These are phyloP conservation scores for Coccomyxa sp. DNA, from an alignment of 139 green algal genomes.

Conservation along the genomic window DNA sequence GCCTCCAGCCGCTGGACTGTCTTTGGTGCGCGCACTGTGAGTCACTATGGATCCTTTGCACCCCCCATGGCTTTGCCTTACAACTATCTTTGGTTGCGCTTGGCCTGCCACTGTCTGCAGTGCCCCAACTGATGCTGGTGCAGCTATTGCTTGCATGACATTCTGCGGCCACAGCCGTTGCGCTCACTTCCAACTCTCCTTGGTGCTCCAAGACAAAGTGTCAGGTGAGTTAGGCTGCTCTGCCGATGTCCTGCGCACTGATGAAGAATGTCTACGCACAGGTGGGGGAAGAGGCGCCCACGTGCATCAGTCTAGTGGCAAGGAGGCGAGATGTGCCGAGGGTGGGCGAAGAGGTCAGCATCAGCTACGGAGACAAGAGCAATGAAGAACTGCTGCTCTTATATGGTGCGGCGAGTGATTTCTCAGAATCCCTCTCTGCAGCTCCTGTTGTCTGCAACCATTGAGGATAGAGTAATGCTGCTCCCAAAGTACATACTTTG, in stretches of 20 bases:
- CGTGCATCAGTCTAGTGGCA: conserved; percentile 28
- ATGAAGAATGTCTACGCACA: neutral
- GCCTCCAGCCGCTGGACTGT: conserved; percentile 54
- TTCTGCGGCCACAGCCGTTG: neutral
- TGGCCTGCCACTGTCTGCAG: too few species aligned
- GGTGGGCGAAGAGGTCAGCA: conserved; percentile 52
- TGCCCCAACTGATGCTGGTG: neutral
- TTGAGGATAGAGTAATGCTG: too few species aligned
- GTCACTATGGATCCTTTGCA: neutral
- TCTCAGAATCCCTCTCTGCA: neutral
- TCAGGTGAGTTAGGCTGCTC: neutral
- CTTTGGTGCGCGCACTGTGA: neutral
- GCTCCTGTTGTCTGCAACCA: neutral
- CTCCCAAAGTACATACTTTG: too few species aligned
- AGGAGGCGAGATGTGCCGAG: neutral
- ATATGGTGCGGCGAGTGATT: conserved; percentile 41
- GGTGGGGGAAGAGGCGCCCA: neutral
- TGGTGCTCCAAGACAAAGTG: too few species aligned
- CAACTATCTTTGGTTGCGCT: neutral
- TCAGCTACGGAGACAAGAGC: conserved; percentile 52
- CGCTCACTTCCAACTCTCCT: too few species aligned
- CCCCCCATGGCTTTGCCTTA: neutral
- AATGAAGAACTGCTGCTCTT: conserved; percentile 85
- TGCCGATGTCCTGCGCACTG: neutral
- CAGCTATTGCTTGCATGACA: neutral